Evolutionary conservation across 371 early-diverging fungal genomes (phyloP), one percentile per base, ranked within the genome.

Genomic region (Mortierella sp.): DNA sequence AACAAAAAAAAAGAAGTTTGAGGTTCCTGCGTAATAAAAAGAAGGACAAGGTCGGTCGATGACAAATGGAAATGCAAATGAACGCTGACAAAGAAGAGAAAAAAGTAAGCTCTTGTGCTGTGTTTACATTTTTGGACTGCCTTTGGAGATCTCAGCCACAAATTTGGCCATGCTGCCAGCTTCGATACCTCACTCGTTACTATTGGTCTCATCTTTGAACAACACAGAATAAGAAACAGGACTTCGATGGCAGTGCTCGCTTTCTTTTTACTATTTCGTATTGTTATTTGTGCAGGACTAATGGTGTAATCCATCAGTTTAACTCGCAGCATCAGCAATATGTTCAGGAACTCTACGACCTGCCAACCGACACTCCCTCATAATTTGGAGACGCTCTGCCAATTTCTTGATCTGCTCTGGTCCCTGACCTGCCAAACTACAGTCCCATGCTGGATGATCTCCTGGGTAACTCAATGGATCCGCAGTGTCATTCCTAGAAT

Each of bases 401-500:
- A 81, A n/a, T 39, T 62, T 71, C 45, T 51, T 72, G 12, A 52
- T 40, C 37, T 81, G 73, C n/a, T 51, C 70, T 28, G 76, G 75
- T 10, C 81, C 76, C 14, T 72, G 57, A 2, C 72, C 75, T 6
- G 47, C 75, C 47, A 81, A 47, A 3, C 59, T 24, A 6, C 40
- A n/a, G 22, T 62, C 47, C 81, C 81, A 81, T 0, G 73, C 64
- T 2, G 76, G 72, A 30, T 75, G 76, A 51, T 75, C 76, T 10
- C 81, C 81, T 6, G 81, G 81, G 35, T 81, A 81, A 28, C 76
- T 69, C 55, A 81, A 43, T 1, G 81, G 76, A 45, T 81, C 81
- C 1, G 81, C 75, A 1, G 62, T 72, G 12, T 75, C 76, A 10
- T 72, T 64, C 14, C 22, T 20, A 14, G 58, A 43, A 10, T 20